A percentile compares a stretch with the other conserved stretches of the same genome.
Conservation (phyloP, 768 basidiomycete species). For the Crassisporium funariophilum region DNA sequence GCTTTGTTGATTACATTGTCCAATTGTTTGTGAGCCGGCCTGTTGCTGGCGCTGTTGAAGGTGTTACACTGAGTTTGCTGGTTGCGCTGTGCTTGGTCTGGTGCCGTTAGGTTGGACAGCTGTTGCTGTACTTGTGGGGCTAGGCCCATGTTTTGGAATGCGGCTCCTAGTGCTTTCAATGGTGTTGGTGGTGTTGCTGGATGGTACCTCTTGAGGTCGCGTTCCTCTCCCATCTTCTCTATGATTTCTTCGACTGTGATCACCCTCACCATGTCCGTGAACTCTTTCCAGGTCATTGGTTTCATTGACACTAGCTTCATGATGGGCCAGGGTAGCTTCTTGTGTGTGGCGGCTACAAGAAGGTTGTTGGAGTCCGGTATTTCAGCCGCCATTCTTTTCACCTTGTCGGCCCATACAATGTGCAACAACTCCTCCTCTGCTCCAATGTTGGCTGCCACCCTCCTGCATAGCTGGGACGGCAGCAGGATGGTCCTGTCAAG, state of each 20-base stretch:
- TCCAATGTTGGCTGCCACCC: constrained; percentile 11
- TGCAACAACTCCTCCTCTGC: constrained; percentile 20
- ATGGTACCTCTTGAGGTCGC: neutral
- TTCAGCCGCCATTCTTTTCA: constrained; percentile 14
- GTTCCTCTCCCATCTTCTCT: neutral
- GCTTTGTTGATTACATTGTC: neutral
- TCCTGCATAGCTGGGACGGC: constrained; percentile 16
- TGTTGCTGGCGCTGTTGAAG: neutral
- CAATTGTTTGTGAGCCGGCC: neutral
- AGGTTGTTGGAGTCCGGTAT: constrained; percentile 16
- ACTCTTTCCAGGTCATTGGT: constrained; percentile 11
- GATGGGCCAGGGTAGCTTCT: constrained; percentile 10
- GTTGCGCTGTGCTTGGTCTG: neutral
- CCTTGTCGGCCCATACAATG: constrained; percentile 25
- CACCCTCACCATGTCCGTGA: neutral
- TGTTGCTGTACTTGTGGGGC: neutral
- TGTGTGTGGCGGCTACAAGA: constrained; percentile 10
- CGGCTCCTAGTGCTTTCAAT: neutral
- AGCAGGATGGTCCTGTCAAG: constrained; percentile 11
- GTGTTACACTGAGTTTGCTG: neutral
- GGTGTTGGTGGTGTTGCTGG: neutral
- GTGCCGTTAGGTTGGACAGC: neutral
- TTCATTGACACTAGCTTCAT: neutral
- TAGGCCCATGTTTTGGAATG: neutral
- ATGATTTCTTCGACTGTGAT: neutral